Percentiles rank a stretch among this genome's conserved stretches.
Conservation (phyloP, 345 rosid genomes). For the Theobroma cacao region DNA sequence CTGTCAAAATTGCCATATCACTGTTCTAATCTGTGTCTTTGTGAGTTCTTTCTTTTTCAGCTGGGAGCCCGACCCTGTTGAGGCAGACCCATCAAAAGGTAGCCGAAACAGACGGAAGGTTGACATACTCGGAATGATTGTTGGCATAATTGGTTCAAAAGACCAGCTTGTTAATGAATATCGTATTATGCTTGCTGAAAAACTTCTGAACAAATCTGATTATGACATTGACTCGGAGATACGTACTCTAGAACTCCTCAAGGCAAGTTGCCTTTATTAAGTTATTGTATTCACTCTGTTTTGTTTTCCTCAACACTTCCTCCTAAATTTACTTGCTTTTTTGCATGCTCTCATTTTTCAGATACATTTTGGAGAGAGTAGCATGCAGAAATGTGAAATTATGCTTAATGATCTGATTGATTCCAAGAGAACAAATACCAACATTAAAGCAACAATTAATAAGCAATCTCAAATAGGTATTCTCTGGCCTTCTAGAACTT, state of each 20-base stretch:
- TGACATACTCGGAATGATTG: conserved; percentile 93
- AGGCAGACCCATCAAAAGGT: conserved; percentile 86
- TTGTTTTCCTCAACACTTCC: background rate
- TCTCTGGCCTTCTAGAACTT: conserved; percentile 11
- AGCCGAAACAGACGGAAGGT: conserved; percentile 80
- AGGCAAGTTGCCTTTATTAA: conserved; percentile 40
- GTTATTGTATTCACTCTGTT: conserved; percentile 1
- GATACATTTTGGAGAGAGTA: conserved; percentile 97
- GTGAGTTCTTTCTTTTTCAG: conserved; percentile 39
- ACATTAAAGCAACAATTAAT: conserved; percentile 57
- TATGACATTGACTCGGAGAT: conserved; percentile 92
- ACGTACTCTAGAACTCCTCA: conserved; percentile 96
- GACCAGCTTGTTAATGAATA: conserved; percentile 94
- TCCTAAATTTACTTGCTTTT: conserved; percentile 3
- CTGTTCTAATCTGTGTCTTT: conserved; percentile 17
- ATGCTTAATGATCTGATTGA: conserved; percentile 96
- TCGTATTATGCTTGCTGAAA: conserved; percentile 93
- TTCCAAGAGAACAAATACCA: conserved; percentile 91
- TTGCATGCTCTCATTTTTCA: conserved; percentile 24
- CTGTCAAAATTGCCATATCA: conserved; percentile 6
- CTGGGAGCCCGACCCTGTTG: conserved; percentile 98
- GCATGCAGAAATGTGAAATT: conserved; percentile 98
- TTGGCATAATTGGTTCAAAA: conserved; percentile 90
- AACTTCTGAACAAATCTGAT: conserved; percentile 93
- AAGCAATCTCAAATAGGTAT: conserved; percentile 58